Conservation (phyloP, 1,139 yeast species). For the Suhomyces atakaporum region DNA sequence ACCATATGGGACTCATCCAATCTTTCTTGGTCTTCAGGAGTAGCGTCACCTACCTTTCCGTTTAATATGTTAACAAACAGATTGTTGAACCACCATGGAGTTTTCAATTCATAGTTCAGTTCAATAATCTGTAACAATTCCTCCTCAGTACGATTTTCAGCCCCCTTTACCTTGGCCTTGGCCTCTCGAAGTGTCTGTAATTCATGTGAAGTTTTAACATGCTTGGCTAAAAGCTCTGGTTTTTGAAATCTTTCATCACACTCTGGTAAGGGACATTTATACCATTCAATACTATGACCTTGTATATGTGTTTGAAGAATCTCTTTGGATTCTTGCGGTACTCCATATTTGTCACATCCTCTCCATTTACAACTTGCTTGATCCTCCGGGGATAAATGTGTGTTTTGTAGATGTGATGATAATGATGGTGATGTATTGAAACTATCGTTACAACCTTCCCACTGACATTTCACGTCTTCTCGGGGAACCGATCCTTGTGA, state of each 20-base stretch:
- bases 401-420: constrained; percentile 35
- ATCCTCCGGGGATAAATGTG: constrained; percentile 29
- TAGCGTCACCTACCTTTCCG: constrained; percentile 13
- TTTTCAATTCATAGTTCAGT: constrained; percentile 35
- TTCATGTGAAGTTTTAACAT: constrained; percentile 64
- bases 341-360: constrained; percentile 56
- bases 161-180: constrained; percentile 6
- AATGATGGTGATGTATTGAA: constrained; percentile 21
- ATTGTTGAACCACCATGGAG: constrained; percentile 49
- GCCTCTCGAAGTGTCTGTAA: constrained; percentile 39
- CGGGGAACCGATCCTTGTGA: neutral
- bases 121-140: constrained; percentile 34
- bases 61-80: constrained; percentile 26
- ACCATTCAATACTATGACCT: constrained; percentile 64
- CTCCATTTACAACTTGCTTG: constrained; percentile 56
- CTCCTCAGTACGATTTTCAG: constrained; percentile 17
- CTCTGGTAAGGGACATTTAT: constrained; percentile 72
- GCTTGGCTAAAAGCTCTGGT: constrained; percentile 64
- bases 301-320: constrained; percentile 65
- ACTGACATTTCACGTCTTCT: constrained; percentile 26
- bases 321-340: constrained; percentile 58
- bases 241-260: constrained; percentile 63
- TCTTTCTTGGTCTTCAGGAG: constrained; percentile 13
- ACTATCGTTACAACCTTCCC: constrained; percentile 35
- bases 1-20: constrained; percentile 3